Base-by-base conservation (phyloP, 352 stramenopile species). In the Phytopythium mirpurense region DNA sequence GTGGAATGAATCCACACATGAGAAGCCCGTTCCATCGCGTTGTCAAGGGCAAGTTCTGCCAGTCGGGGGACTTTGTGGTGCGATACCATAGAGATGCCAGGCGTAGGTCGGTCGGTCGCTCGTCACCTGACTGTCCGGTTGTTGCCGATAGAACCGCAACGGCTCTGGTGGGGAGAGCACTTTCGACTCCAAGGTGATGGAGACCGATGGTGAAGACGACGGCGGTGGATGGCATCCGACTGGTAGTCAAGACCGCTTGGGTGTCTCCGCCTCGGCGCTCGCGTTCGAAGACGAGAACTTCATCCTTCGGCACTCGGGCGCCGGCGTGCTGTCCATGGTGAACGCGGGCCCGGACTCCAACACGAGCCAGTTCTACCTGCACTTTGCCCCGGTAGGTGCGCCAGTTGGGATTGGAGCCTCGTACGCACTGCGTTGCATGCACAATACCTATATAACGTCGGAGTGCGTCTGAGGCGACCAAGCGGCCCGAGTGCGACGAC, bases 261-360 rank as follows among this genome's bases (percentile, higher is more conserved):
- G 5, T 23, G 26, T 26, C 12, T 10, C 24, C 43, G 31, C 37
- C 37, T 49, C 14, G 1, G 21, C 31, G n/a, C 16, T 41, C 32
- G 57, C 51, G 6, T 99, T 99, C 71, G 60, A 69, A 3, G 95
- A 99, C 69, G 88, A 98, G 65, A 98, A 98, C 65, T 98, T 98
- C 60, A 74, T 88, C 49, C 72, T 98, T 10, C 63, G 60, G 26
- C 96, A 99, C 73, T 78, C 72, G 27, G 74, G 83, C 5, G 61
- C 82, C 0, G 94, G 93, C 19, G 82, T 96, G 16, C 65, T 98
- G 15, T 96, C 83, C 36, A 98, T 98, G 93, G 95, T 85, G 18
- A 99, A 99, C 67, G 75, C 82, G 12, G 96, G 96, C 2, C 85
- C 81, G 1, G 72, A 99, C 76, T 97, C 93, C 0, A 99, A 99